Conservation (phyloP, 202 grass and related monocot species). For the Hordeum pubiflorum region DNA sequence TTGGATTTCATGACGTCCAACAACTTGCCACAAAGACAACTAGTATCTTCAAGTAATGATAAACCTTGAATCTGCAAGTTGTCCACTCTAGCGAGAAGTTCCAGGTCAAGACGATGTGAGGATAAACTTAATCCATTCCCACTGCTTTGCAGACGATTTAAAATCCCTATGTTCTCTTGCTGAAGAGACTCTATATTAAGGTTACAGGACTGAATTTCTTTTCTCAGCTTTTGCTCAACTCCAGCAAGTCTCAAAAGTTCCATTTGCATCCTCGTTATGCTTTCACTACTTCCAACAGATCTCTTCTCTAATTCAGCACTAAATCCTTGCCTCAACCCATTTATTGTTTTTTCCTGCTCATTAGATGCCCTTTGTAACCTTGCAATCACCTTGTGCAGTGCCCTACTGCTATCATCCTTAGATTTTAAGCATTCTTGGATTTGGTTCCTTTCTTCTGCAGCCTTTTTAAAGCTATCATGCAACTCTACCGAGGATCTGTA, state of each 20-base stretch:
- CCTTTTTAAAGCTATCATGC: constrained; percentile 30
- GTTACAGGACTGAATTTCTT: constrained; percentile 51
- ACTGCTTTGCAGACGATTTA: constrained; percentile 40
- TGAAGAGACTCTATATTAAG: constrained; percentile 61
- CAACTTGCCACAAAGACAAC: constrained; percentile 43
- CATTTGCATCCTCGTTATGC: constrained; percentile 36
- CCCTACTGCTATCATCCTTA: constrained; percentile 50
- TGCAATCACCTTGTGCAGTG: constrained; percentile 49
- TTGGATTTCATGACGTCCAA: constrained; percentile 54
- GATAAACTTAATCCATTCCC: constrained; percentile 24
- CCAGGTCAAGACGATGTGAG: constrained; percentile 48
- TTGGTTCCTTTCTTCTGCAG: constrained; percentile 41
- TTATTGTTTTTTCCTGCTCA: constrained; percentile 78
- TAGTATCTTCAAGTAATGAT: constrained; percentile 51
- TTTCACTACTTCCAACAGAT: constrained; percentile 33
- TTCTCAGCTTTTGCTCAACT: constrained; percentile 70
- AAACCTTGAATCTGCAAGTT: constrained; percentile 59
- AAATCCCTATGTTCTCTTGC: constrained; percentile 48
- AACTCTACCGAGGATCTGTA: constrained; percentile 38
- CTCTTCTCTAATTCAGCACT: constrained; percentile 31
- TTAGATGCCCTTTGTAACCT: constrained; percentile 58
- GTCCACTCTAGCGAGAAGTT: constrained; percentile 54
- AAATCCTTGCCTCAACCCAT: constrained; percentile 50
- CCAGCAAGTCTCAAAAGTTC: constrained; percentile 67
- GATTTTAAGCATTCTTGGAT: constrained; percentile 49